phyloP scores from a whole-genome alignment of 805 yeast species.

The Candida suzukii region DNA sequence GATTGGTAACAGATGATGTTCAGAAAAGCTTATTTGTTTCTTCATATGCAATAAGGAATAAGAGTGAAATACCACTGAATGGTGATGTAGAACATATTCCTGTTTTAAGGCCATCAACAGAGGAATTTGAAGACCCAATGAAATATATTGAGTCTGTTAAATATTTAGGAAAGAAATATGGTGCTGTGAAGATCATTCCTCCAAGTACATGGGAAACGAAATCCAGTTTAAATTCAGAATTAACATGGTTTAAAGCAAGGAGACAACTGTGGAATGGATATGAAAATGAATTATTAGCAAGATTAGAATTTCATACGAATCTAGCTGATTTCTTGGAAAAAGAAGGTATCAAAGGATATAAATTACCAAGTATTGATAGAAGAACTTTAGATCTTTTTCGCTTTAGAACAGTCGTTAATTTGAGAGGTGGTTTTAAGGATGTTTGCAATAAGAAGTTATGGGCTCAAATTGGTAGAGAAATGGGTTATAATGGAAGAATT shows the following conservation, averaged over 20 bases:
- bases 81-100: conserved; percentile 34
- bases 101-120: conserved; percentile 43
- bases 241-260: conserved; percentile 45
- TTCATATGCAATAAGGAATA: background rate
- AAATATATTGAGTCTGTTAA: conserved; percentile 49
- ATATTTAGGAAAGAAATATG: conserved; percentile 49
- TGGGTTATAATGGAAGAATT: conserved; percentile 68
- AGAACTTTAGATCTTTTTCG: conserved; percentile 58
- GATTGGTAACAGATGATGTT: background rate
- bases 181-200: conserved; percentile 71
- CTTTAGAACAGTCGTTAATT: conserved; percentile 47
- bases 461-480: conserved; percentile 79
- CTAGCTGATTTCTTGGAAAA: conserved; percentile 35
- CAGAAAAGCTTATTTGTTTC: background rate
- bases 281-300: conserved; percentile 33
- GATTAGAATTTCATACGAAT: conserved; percentile 40
- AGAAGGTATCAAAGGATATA: conserved; percentile 25
- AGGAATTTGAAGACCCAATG: conserved; percentile 59
- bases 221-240: conserved; percentile 34
- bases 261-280: conserved; percentile 39
- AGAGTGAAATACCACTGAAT: background rate
- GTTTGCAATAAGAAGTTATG: conserved; percentile 66
- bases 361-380: conserved; percentile 61
- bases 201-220: conserved; percentile 36
- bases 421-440: conserved; percentile 58